Evolutionary conservation across 352 stramenopile species (phyloP), one percentile per base, ranked within the genome.

Genomic region (Phytophthora fragariaefolia): DNA sequence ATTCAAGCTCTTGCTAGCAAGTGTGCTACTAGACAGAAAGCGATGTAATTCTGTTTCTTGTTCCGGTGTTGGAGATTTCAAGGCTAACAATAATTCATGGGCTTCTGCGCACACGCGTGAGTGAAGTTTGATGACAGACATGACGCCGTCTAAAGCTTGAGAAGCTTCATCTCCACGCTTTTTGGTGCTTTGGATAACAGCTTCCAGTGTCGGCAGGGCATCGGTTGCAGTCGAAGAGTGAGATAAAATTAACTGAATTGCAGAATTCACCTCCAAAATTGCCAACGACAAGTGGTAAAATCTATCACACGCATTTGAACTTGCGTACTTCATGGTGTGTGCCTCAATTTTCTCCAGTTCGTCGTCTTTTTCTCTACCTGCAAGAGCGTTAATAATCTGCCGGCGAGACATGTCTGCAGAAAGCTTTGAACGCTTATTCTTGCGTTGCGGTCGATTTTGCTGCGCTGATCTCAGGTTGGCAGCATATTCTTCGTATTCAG

Each of bases 231-330:
- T 40, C 0, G 20, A 18, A 43, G 49, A 13, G 9, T 22, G 24
- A 4, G 40, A 24, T 13, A 55, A 4, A 20, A 85, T 62, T 0
- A 30, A 27, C 20, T 73, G 53, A 15, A 69, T 58, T 15, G 23
- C 30, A 17, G n/a, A 47, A 20, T 68, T 40, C 9, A 79, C 55
- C 5, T 66, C 28, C 12, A 77, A 13, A 12, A 77, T 63, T 3
- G 56, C 72, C 32, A 71, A 34, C 1, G 72, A 71, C 4, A 85
- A 58, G 30, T 74, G 58, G 18, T 82, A 81, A 36, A 80, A 85
- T 1, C 69, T 66, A 28, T 82, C 77, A 36, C 72, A 79, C 4
- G 80, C 73, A 2, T 62, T 20, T 13, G 68, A 75, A 28, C 72
- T 67, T 4, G 63, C 27, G 7, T 65, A 69, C 23, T 71, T 78